Evolutionary conservation across 768 basidiomycete genomes (phyloP).

Genomic region (Psilocybe azurescens): DNA sequence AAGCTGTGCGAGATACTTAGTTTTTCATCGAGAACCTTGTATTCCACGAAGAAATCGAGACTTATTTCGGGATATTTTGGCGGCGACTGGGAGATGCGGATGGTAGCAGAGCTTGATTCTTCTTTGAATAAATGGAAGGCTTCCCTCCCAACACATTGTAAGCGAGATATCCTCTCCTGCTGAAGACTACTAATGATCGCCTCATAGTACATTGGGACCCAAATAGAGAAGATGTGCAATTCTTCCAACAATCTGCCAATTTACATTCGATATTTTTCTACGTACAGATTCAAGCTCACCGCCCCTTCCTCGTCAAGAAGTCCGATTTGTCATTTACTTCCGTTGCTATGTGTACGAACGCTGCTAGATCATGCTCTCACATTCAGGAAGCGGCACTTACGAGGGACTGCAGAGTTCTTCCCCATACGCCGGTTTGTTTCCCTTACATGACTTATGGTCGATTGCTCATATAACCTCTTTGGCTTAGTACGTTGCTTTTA

Average conservation of each 20-base stretch:
- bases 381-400: conserved; percentile 55
- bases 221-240: conserved; percentile 40
- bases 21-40: conserved; percentile 75
- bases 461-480: not conserved
- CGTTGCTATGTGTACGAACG: conserved; percentile 77
- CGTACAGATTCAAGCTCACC: conserved; percentile 75
- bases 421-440: not conserved
- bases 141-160: conserved; percentile 63
- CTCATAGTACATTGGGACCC: conserved; percentile 59
- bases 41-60: conserved; percentile 82
- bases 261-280: conserved; percentile 58
- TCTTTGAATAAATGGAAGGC: conserved; percentile 76
- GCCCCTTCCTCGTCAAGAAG: conserved; percentile 73
- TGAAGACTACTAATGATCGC: not conserved
- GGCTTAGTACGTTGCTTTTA: not conserved
- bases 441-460: not conserved
- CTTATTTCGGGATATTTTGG: conserved; percentile 66
- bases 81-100: conserved; percentile 65
- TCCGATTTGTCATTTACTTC: conserved; percentile 62
- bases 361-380: conserved; percentile 81
- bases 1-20: conserved; percentile 69
- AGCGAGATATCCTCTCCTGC: conserved; percentile 18
- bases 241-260: conserved; percentile 66
- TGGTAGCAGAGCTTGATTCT: conserved; percentile 75
- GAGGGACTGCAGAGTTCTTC: not conserved